Percentiles rank a stretch among this genome's conserved stretches.
These are phyloP conservation scores for Beauveria caledonica DNA, from an alignment of 2,329 filamentous ascomycete genomes.

Conservation along the genomic window DNA sequence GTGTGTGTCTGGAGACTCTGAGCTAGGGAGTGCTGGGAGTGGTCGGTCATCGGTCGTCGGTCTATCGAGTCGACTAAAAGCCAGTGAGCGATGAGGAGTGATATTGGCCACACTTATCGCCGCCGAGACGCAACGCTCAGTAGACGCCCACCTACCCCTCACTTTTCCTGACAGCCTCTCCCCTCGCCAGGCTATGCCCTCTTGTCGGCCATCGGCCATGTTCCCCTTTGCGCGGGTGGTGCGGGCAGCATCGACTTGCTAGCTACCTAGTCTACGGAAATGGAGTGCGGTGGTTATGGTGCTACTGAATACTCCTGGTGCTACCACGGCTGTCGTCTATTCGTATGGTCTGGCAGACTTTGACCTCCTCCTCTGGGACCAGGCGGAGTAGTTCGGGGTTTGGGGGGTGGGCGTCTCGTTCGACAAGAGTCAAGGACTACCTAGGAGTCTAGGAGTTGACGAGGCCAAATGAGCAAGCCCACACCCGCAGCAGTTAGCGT, in stretches of 20 bases:
- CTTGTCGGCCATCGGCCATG: neutral
- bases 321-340: neutral
- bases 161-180: too few relatives aligned
- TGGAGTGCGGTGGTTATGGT: neutral
- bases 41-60: neutral
- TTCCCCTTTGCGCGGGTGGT: neutral
- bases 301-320: neutral
- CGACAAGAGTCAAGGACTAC: neutral
- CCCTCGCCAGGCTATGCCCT: neutral
- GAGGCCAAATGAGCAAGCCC: conserved; percentile 1
- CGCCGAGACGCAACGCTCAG: neutral
- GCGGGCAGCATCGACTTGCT: neutral
- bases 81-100: neutral
- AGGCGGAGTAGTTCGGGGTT: neutral
- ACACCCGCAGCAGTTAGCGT: conserved; percentile 4
- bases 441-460: neutral
- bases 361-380: neutral
- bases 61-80: neutral
- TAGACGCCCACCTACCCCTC: neutral
- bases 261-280: neutral
- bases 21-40: too few relatives aligned
- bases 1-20: neutral
- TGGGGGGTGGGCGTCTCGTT: neutral
- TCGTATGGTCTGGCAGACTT: too few relatives aligned
- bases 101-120: neutral